Conservation (phyloP, 2,329 filamentous ascomycete species). For the Fusarium xyrophilum region DNA sequence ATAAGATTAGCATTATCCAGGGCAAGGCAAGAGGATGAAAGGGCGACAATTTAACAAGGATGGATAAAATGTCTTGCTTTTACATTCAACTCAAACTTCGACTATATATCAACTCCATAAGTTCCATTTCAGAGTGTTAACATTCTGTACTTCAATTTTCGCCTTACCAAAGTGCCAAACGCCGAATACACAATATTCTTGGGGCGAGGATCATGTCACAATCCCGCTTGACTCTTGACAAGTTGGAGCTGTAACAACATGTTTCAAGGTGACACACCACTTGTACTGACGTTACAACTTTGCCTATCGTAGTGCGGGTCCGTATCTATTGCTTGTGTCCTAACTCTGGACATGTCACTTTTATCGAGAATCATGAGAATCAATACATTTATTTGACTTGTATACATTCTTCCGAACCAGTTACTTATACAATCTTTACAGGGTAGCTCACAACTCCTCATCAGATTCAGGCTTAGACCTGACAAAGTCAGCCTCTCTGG, state of each 20-base stretch:
- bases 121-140: neutral
- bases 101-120: fast-evolving
- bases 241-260: no score
- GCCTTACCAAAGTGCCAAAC: fast-evolving
- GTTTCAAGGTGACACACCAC: fast-evolving
- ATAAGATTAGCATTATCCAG: neutral
- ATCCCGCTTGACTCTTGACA: fast-evolving
- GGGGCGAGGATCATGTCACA: no score
- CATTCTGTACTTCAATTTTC: neutral
- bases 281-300: fast-evolving
- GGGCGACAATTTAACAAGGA: neutral
- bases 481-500: constrained; percentile 55
- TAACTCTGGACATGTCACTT: fast-evolving
- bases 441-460: neutral
- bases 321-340: fast-evolving
- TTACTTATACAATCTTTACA: neutral
- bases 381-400: fast-evolving
- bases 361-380: fast-evolving
- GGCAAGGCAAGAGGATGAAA: neutral
- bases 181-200: fast-evolving
- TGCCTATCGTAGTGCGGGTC: fast-evolving
- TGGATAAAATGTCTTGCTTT: neutral
- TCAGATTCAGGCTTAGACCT: neutral
- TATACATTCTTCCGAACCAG: neutral
- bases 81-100: fast-evolving